Evolutionary conservation across 352 stramenopile genomes (phyloP).

Genomic region (Peronosclerospora sorghi): DNA sequence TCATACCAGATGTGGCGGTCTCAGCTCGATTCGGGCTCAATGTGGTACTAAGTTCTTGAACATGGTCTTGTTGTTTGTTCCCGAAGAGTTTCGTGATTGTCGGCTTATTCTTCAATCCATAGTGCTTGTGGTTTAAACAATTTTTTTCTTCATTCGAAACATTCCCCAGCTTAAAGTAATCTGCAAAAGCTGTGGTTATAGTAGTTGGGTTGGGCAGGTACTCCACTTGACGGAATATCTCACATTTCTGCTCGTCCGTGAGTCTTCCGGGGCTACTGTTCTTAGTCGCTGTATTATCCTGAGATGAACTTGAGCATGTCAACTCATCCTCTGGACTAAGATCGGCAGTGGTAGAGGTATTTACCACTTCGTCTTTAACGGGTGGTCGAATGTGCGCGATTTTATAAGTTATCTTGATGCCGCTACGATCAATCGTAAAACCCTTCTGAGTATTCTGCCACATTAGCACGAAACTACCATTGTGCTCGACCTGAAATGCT

Average conservation of each 20-base stretch:
- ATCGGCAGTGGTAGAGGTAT: background rate
- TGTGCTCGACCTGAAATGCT: conserved; percentile 33
- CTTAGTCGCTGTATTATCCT: conserved; percentile 3
- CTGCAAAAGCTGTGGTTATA: conserved; percentile 49
- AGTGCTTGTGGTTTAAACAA: conserved; percentile 9
- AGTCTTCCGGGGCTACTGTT: conserved; percentile 6
- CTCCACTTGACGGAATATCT: conserved; percentile 37
- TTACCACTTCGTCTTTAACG: background rate
- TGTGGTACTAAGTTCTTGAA: conserved; percentile 2
- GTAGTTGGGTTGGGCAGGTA: conserved; percentile 64
- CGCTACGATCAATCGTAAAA: conserved; percentile 45
- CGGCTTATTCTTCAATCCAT: conserved; percentile 24
- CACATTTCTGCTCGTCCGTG: conserved; percentile 45
- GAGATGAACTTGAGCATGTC: background rate
- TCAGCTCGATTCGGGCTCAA: background rate
- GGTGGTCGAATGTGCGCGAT: conserved; percentile 36
- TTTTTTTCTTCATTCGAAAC: background rate
- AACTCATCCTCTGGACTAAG: background rate
- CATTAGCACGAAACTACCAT: conserved; percentile 63
- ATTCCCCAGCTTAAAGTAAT: conserved; percentile 41
- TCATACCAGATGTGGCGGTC: conserved; percentile 7
- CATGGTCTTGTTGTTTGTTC: conserved; percentile 12
- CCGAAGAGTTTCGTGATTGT: conserved; percentile 43
- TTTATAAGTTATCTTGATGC: conserved; percentile 52
- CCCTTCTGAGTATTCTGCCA: conserved; percentile 66